Evolutionary conservation across 768 basidiomycete genomes (phyloP), one percentile per base, ranked within the genome.

Genomic region (Russula dissimulans): DNA sequence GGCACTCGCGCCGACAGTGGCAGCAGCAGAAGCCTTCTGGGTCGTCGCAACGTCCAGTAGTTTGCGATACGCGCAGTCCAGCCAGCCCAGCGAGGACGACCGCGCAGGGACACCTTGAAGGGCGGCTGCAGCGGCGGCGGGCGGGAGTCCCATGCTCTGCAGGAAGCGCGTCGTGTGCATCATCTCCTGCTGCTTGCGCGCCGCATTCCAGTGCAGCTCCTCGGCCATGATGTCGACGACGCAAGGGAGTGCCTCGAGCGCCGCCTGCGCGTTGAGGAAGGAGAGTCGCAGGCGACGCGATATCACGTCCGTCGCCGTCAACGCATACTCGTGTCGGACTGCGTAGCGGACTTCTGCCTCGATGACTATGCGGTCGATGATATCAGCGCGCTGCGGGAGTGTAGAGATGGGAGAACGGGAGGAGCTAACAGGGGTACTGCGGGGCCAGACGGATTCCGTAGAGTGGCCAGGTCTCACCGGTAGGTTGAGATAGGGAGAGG

Each of bases 341-440:
- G 94, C 93, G 69, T 95, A 97, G 50, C 84, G 84, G 7, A 95
- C 85, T 75, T 99, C 95, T 1, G 91, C 93, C 71, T 97, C 92
- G 71, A 97, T 86, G 79, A 85, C 85, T 87, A 65, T 8, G 29
- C 34, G 18, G 26, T 42, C 45, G n/a, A 53, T 5, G 34, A 36
- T 36, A 51, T 59, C 34, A 56, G 44, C 44, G 42, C n/a, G 9
- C 12, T 22, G 52, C 29, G 32, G 36, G 51, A 47, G 17, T 36
- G 53, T 5, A 52, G 45, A 36, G 45, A 36, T 17, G 44, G 45
- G 42, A 32, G 7, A 36, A 36, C 26, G 36, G 31, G 34, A 3
- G 31, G 34, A 3, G 70, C 83, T 44, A 71, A 88, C 87, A 95
- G 50, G 94, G 86, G 69, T 95, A 92, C 59, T 80, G 77, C 3